These are phyloP conservation scores for Cryptococcus hybrid DNA, from an alignment of 1,284 basidiomycete species.

Conservation along the genomic window DNA sequence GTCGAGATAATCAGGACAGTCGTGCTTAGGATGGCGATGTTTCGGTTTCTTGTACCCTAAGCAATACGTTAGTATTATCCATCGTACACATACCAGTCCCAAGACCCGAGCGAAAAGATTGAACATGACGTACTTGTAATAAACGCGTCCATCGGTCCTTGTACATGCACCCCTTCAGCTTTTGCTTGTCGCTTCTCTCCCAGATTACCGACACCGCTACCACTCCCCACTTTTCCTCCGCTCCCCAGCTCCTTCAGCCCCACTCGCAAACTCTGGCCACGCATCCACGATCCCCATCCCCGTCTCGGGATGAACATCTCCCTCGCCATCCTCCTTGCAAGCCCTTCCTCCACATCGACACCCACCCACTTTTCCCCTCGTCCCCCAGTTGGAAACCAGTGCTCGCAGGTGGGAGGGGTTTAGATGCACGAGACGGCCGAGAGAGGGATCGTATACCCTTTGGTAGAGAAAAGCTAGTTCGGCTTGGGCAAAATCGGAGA, in stretches of 20 bases:
- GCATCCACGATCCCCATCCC: conserved; percentile 72
- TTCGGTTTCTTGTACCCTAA: conserved; percentile 21
- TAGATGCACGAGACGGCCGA: conserved; percentile 66
- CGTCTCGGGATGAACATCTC: conserved; percentile 75
- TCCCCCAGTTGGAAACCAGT: conserved; percentile 53
- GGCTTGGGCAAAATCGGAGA: conserved; percentile 65
- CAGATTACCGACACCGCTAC: background rate
- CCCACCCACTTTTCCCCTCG: conserved; percentile 72
- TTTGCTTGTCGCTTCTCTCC: background rate
- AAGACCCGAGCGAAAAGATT: no score
- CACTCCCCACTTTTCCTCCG: background rate
- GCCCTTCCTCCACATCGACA: conserved; percentile 48
- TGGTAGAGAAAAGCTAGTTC: conserved; percentile 95
- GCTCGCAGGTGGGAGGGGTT: conserved; percentile 54
- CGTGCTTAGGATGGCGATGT: no score
- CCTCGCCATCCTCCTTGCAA: conserved; percentile 61
- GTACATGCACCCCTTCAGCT: background rate
- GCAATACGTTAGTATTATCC: background rate
- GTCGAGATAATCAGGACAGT: no score
- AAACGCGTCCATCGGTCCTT: conserved; percentile 41
- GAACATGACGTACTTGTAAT: conserved; percentile 27
- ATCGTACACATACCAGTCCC: background rate
- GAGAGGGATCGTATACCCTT: conserved; percentile 79
- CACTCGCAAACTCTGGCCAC: conserved; percentile 59
- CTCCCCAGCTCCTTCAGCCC: background rate